Percentiles rank a stretch among this genome's conserved stretches.
Conservation (phyloP, 371 early-diverging fungal species). For the Chytridium lagenaria region DNA sequence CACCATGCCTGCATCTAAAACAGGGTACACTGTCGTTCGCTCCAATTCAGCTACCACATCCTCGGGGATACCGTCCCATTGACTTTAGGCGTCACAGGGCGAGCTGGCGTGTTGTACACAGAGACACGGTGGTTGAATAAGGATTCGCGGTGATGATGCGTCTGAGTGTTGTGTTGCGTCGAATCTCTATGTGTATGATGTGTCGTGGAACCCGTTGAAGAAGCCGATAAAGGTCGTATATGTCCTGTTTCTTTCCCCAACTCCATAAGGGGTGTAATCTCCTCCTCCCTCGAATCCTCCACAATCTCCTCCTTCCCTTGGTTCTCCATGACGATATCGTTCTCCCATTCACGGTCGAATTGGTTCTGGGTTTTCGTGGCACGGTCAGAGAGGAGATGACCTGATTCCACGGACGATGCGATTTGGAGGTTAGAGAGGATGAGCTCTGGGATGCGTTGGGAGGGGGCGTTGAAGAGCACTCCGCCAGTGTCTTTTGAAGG, state of each 20-base stretch:
- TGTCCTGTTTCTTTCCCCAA: neutral
- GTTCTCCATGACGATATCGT: neutral
- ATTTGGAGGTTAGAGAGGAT: constrained; percentile 20
- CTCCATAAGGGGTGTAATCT: too few species aligned
- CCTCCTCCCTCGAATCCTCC: neutral
- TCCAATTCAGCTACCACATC: constrained; percentile 23
- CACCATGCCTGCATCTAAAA: constrained; percentile 8
- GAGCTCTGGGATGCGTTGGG: constrained; percentile 29
- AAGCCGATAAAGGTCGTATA: neutral
- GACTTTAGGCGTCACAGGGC: neutral
- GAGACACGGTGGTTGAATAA: constrained; percentile 17
- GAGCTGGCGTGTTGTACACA: neutral
- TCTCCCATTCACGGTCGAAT: constrained; percentile 1
- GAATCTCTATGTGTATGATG: neutral
- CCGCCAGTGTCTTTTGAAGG: neutral
- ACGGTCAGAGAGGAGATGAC: neutral
- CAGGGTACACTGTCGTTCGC: constrained; percentile 22
- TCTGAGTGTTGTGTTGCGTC: neutral
- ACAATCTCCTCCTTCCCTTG: neutral
- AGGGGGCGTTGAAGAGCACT: constrained; percentile 22
- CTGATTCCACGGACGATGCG: constrained; percentile 11
- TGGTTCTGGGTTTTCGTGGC: neutral
- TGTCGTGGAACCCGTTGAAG: neutral
- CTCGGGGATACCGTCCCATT: constrained; percentile 34
- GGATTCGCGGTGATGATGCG: constrained; percentile 3